phyloP scores from a whole-genome alignment of 2,329 filamentous ascomycete species.

The Teratosphaeria viscida region DNA sequence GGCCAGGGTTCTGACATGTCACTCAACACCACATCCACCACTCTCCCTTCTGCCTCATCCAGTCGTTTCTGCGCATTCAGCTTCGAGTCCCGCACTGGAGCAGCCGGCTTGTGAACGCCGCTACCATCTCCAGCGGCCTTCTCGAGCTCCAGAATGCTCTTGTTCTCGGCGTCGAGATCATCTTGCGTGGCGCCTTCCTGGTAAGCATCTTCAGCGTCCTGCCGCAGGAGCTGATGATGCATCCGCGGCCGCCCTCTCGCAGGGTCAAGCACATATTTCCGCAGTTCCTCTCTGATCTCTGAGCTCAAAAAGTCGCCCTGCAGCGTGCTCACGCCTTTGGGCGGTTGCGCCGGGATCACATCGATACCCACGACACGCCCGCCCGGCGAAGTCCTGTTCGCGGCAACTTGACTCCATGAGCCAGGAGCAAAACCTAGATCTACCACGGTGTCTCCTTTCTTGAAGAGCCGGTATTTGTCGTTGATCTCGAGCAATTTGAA shows the following conservation, averaged over 20 bases:
- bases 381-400: slow-evolving; percentile 62
- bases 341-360: slow-evolving; percentile 83
- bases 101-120: slow-evolving; percentile 7
- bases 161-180: slow-evolving; percentile 31
- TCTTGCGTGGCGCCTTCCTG: slow-evolving; percentile 25
- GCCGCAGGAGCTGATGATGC: slow-evolving; percentile 13
- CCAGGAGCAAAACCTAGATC: slow-evolving; percentile 74
- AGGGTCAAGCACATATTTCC: slow-evolving; percentile 60
- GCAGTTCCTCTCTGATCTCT: slow-evolving; percentile 63
- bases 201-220: slow-evolving; percentile 14
- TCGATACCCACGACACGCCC: slow-evolving; percentile 81
- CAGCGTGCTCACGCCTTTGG: slow-evolving; percentile 82
- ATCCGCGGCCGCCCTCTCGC: slow-evolving; percentile 42
- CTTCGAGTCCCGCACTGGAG: background rate
- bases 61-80: slow-evolving; percentile 14
- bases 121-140: slow-evolving; percentile 21
- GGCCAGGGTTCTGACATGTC: slow-evolving; percentile 99
- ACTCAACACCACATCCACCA: slow-evolving; percentile 87
- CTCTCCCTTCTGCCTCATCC: slow-evolving; percentile 35
- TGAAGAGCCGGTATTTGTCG: slow-evolving; percentile 69
- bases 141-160: slow-evolving; percentile 59
- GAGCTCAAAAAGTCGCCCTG: slow-evolving; percentile 85
- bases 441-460: slow-evolving; percentile 70
- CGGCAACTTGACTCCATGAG: slow-evolving; percentile 65
- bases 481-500: slow-evolving; percentile 93